These are phyloP conservation scores for Taphrina populina DNA, from an alignment of 1,139 yeast species.

Conservation along the genomic window DNA sequence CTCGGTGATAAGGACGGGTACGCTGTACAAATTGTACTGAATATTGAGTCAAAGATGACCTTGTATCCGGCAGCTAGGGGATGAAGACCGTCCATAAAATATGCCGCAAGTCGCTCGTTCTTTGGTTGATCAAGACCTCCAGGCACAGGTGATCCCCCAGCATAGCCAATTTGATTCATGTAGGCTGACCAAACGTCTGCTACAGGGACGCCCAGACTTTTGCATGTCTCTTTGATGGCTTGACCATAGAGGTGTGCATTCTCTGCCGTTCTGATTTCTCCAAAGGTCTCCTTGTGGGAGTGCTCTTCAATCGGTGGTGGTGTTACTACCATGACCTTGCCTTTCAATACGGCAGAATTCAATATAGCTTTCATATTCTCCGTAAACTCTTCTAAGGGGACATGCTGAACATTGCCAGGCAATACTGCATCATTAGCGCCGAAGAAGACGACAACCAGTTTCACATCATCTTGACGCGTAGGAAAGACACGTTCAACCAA, in stretches of 20 bases:
- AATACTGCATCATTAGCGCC: constrained; percentile 72
- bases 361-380: not conserved
- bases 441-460: constrained; percentile 60
- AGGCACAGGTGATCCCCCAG: constrained; percentile 26
- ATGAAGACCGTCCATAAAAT: constrained; percentile 66
- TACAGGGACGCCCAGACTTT: constrained; percentile 51
- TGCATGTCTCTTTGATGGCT: constrained; percentile 53
- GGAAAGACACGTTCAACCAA: constrained; percentile 27
- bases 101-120: constrained; percentile 10
- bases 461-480: constrained; percentile 39
- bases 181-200: constrained; percentile 56
- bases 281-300: constrained; percentile 30
- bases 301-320: constrained; percentile 63
- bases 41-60: constrained; percentile 47
- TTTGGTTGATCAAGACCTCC: constrained; percentile 16
- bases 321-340: constrained; percentile 55
- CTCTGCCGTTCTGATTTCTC: constrained; percentile 45
- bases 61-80: constrained; percentile 61
- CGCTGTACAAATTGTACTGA: not conserved
- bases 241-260: constrained; percentile 53
- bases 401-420: constrained; percentile 29
- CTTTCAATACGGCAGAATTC: not conserved
- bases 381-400: constrained; percentile 7
- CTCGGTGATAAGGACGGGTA: constrained; percentile 2
- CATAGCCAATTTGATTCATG: constrained; percentile 40